These are phyloP conservation scores for Westerdykella aurantiaca DNA, from an alignment of 2,329 filamentous ascomycete species.

Conservation along the genomic window DNA sequence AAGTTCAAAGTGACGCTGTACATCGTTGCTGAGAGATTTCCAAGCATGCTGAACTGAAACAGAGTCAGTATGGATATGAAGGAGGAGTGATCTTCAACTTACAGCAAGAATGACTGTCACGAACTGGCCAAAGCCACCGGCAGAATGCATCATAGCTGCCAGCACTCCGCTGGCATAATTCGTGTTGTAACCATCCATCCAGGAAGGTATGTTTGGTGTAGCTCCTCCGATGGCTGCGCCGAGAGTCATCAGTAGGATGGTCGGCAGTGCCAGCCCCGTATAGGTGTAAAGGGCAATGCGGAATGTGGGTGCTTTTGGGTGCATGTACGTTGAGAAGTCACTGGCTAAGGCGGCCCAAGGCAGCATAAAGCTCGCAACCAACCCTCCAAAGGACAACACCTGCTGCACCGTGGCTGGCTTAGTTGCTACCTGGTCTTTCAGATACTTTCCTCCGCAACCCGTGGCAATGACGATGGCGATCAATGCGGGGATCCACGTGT, in stretches of 20 bases:
- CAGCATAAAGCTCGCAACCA: conserved; percentile 59
- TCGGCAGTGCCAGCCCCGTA: conserved; percentile 50
- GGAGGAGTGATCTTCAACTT: not conserved
- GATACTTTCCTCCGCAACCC: conserved; percentile 49
- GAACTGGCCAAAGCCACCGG: conserved; percentile 58
- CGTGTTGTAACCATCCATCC: conserved; percentile 50
- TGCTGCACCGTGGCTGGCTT: conserved; percentile 42
- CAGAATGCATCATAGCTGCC: conserved; percentile 53
- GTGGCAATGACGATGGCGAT: conserved; percentile 51
- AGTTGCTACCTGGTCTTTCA: conserved; percentile 45
- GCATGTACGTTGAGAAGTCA: conserved; percentile 58
- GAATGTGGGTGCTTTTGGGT: conserved; percentile 50
- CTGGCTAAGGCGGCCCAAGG: conserved; percentile 56
- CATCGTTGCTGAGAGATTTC: conserved; percentile 55
- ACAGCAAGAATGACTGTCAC: conserved; percentile 21
- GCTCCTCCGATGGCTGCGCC: conserved; percentile 61
- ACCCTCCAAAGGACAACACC: conserved; percentile 54
- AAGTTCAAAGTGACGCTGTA: conserved; percentile 61
- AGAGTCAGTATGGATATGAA: conserved; percentile 1
- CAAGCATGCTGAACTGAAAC: conserved; percentile 42
- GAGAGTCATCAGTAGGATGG: conserved; percentile 56
- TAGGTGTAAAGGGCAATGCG: conserved; percentile 54
- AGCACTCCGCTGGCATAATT: conserved; percentile 55
- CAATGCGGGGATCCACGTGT: conserved; percentile 52
- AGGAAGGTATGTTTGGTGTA: conserved; percentile 49